These are phyloP conservation scores for Fusarium robinianum DNA, from an alignment of 2,329 filamentous ascomycete genomes.

Conservation along the genomic window DNA sequence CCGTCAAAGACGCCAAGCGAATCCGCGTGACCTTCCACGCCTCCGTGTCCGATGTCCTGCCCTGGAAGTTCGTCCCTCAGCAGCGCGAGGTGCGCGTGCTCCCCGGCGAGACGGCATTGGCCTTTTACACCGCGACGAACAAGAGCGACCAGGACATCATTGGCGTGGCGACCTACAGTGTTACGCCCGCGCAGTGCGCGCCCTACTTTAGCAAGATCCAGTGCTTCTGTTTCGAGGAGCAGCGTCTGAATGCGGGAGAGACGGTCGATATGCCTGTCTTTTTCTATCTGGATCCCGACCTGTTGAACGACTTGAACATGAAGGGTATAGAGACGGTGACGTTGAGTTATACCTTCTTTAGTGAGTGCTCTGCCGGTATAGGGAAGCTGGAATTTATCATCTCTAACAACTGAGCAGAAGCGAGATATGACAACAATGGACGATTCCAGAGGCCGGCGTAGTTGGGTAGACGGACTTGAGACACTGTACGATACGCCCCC, in stretches of 20 bases:
- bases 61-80: slow-evolving; percentile 97
- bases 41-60: slow-evolving; percentile 90
- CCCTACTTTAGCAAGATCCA: slow-evolving; percentile 99
- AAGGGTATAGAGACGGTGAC: slow-evolving; percentile 93
- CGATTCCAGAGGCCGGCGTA: slow-evolving; percentile 47
- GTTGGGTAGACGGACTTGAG: slow-evolving; percentile 15
- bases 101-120: slow-evolving; percentile 93
- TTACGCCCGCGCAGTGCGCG: slow-evolving; percentile 92
- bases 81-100: slow-evolving; percentile 95
- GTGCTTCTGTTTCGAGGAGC: slow-evolving; percentile 98
- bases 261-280: slow-evolving; percentile 99
- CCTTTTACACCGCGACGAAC: slow-evolving; percentile 98
- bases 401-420: slow-evolving; percentile 48
- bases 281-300: slow-evolving; percentile 97
- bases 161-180: slow-evolving; percentile 95
- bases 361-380: slow-evolving; percentile 58
- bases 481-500: slow-evolving; percentile 28
- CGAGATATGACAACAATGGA: slow-evolving; percentile 53
- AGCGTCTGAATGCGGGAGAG: slow-evolving; percentile 91
- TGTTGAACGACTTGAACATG: slow-evolving; percentile 91
- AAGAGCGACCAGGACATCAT: slow-evolving; percentile 90
- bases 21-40: slow-evolving; percentile 96
- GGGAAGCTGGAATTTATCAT: not conserved
- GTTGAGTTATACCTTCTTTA: slow-evolving; percentile 97
- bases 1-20: slow-evolving; percentile 78